Evolutionary conservation across 345 rosid genomes (phyloP).

Genomic region (Citrus trifoliata): DNA sequence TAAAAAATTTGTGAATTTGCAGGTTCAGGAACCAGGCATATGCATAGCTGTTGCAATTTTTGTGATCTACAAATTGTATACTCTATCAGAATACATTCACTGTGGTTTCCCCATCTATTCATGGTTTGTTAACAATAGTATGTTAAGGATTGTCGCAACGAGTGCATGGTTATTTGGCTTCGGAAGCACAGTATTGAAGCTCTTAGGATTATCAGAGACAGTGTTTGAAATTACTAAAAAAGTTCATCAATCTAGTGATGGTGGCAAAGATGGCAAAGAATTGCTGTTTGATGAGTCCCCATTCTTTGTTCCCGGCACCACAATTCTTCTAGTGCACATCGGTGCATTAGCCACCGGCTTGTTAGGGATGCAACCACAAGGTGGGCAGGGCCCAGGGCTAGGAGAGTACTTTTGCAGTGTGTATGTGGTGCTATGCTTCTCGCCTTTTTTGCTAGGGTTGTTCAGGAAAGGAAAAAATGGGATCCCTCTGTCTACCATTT

Average conservation of each 20-base stretch:
- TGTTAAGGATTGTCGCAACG: conserved; percentile 25
- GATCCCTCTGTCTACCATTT: conserved; percentile 32
- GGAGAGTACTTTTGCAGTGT: conserved; percentile 28
- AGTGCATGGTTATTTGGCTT: conserved; percentile 46
- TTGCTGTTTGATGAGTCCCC: conserved; percentile 39
- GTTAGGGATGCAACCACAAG: conserved; percentile 6
- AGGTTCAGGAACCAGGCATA: conserved; percentile 32
- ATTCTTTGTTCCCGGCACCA: conserved; percentile 31
- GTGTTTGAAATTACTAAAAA: conserved; percentile 58
- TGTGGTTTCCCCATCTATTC: conserved; percentile 30
- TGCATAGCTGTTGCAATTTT: conserved; percentile 18
- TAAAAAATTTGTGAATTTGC: neutral
- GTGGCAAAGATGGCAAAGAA: conserved; percentile 13
- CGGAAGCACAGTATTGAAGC: conserved; percentile 31
- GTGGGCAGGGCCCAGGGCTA: conserved; percentile 8
- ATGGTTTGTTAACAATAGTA: conserved; percentile 46
- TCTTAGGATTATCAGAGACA: conserved; percentile 47
- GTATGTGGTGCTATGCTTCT: conserved; percentile 21
- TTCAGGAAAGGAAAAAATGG: conserved; percentile 39
- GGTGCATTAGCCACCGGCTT: conserved; percentile 17
- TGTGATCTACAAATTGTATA: conserved; percentile 19
- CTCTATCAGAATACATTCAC: conserved; percentile 29
- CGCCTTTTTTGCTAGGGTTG: conserved; percentile 37
- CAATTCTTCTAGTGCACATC: conserved; percentile 32
- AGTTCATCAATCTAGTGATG: conserved; percentile 13